Evolutionary conservation across 164 flowering plant genomes (phyloP), one percentile per base, ranked within the genome.

Genomic region (Annona cherimola): DNA sequence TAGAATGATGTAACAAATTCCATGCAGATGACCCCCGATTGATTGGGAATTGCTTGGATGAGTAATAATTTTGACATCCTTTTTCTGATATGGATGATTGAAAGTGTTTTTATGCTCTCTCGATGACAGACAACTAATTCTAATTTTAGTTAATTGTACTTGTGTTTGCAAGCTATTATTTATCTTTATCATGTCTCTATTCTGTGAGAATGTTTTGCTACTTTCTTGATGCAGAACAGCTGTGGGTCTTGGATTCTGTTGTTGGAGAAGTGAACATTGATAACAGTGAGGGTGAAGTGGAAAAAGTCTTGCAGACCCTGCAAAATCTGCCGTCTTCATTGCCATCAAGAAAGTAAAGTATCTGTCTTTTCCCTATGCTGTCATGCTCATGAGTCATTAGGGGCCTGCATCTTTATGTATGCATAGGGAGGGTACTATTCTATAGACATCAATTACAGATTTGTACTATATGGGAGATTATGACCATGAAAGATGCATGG

Each of bases 161-260:
- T 8, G 57, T 50, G 14, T 50, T 50, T 16, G 14, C 57, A 8
- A 16, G 8, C 57, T 50, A 11, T 50, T 8, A 35, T 41, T 68
- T 1, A 46, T 50, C 18, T 4, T 7, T 2, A 2, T 7, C 42
- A 16, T 4, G 42, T 68, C 16, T 20, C 4, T 50, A 18, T 50
- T 4, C 12, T 45, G 6, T 50, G 40, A 45, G 60, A 68, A 61
- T 35, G 41, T 50, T 67, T 66, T 65, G 62, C 8, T 60, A n/a
- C 44, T 71, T 76, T 63, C 55, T 71, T 82, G 88, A 73, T 88
- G 91, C 92, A 93, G 94, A 89, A 73, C 99, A 95, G 98, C 74
- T 95, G 65, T 95, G 98, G 97, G 90, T 92, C 54, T 77, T 95
- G 77, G 99, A 95, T 77, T 95, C 99, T 19, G 89, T 88, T 12